Evolutionary conservation across 129 eudicot species (phyloP), one percentile per base, ranked within the genome.

Genomic region (Helianthus tuberosus): DNA sequence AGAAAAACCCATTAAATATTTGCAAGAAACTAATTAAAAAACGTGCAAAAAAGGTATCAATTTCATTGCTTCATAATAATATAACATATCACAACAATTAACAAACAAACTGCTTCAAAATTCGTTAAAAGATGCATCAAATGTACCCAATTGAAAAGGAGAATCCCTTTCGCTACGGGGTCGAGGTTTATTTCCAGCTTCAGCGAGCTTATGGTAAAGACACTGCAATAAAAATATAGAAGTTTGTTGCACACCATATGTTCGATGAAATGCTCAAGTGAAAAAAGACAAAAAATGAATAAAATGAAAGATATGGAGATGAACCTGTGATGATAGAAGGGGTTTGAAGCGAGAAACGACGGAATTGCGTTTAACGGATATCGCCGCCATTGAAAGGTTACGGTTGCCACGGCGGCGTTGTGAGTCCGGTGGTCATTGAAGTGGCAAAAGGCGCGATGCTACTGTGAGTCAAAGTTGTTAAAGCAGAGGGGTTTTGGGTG

Each of bases 281-380:
- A 11, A n/a, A 20, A 50, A 69, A n/a, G n/a, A 58, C 67, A 49
- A 60, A 3, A 6, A 11, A 35, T 13, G n/a, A 43, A 25, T 9
- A 27, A 16, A 68, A 25, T n/a, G 38, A 25, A 9, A 47, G 25
- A 64, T 12, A 64, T 7, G 35, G 16, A 62, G 72, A 36, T 51
- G 52, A 68, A 85, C 96, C 93, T 85, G 89, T 48, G 84, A 68
- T 7, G 68, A 29, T 29, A 60, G 50, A 27, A 85, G 80, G 52
- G 79, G 15, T 73, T 81, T 85, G 60, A 89, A 80, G 69, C 84
- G 85, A 15, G 76, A 75, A 47, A 83, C 50, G 48, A 84, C 35
- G 36, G 78, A 52, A 29, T 80, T 76, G 68, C 80, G 72, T 75
- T 57, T 82, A 11, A 78, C n/a, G 66, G 80, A 72, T 23, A 84